Base-by-base conservation (phyloP, 768 basidiomycete genomes). In the Hericium alpestre region DNA sequence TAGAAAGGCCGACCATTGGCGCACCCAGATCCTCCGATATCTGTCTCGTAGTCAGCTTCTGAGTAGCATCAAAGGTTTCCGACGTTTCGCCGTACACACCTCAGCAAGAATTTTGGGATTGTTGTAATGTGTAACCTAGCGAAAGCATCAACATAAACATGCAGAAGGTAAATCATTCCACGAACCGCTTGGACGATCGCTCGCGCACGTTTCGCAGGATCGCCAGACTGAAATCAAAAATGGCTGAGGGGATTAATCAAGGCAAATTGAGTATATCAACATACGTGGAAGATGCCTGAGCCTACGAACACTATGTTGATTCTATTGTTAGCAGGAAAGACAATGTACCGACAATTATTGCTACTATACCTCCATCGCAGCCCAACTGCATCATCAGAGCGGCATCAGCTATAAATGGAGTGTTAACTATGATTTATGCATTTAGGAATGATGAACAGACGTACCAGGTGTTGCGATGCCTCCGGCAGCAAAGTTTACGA, bases 301-400 rank as follows among this genome's bases (percentile, higher is more conserved):
- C 95, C 95, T 59, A 99, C 95, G 64, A 99, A 99, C 37, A 99
- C 95, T 90, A 67, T 56, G 60, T 51, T 13, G 51, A 53, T 59
- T 39, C 64, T 53, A 61, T 56, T 11, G 23, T 56, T 11, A 53
- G 38, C 18, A 39, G 3, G 38, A 3, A 39, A 11, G 46, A 15
- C 38, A 27, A 51, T 46, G 54, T 27, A 9, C 51, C 20, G 54
- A 54, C 32, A 58, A 55, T 20, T 51, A 47, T 9, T 10, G 40
- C 46, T 51, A 15, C 70, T 84, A 60, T 66, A 93, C 93, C 88
- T 76, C 94, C 93, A 67, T 95, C 95, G 70, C 92, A 93, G 38
- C 95, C 93, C 38, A 98, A 81, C 67, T 95, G 93, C 94, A 98
- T 98, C 95, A 97, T 96, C 61, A 97, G 71, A 3, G 96, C 96